These are phyloP conservation scores for Priceomyces melissophilus DNA, from an alignment of 805 yeast species.

Conservation along the genomic window DNA sequence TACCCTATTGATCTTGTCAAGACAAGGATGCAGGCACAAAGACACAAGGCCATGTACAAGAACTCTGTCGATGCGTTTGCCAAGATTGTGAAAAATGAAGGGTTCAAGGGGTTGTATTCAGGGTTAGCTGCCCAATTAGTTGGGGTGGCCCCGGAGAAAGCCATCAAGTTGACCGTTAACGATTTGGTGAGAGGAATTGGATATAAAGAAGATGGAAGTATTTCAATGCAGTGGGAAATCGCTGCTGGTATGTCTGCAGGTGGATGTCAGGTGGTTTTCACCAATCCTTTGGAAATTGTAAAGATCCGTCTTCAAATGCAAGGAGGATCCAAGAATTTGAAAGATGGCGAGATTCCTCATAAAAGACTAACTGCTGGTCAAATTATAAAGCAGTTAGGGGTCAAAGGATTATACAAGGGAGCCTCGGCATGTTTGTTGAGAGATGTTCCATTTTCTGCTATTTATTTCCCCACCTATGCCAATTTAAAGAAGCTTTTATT, in stretches of 20 bases:
- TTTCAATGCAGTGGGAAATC: slow-evolving; percentile 62
- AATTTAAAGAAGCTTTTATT: slow-evolving; percentile 82
- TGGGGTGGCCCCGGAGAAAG: slow-evolving; percentile 98
- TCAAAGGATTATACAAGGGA: slow-evolving; percentile 87
- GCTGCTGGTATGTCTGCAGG: slow-evolving; percentile 94
- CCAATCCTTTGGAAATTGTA: slow-evolving; percentile 94
- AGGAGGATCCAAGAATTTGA: slow-evolving; percentile 32
- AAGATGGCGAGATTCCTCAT: slow-evolving; percentile 39
- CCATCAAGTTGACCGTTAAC: slow-evolving; percentile 91
- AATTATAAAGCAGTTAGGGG: slow-evolving; percentile 75
- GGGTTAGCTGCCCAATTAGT: slow-evolving; percentile 92
- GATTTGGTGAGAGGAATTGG: slow-evolving; percentile 78
- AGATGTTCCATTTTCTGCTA: slow-evolving; percentile 95
- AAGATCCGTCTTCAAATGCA: slow-evolving; percentile 93
- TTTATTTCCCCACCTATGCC: slow-evolving; percentile 95
- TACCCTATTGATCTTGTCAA: slow-evolving; percentile 95
- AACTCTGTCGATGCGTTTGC: slow-evolving; percentile 84
- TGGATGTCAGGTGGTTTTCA: slow-evolving; percentile 92
- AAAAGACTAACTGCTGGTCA: slow-evolving; percentile 56
- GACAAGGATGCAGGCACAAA: slow-evolving; percentile 96
- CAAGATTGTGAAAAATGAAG: slow-evolving; percentile 75
- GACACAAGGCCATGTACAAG: slow-evolving; percentile 63
- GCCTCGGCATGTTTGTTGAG: slow-evolving; percentile 86
- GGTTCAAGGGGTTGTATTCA: slow-evolving; percentile 80
- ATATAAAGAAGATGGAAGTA: slow-evolving; percentile 40